Conservation (phyloP, 495 filamentous ascomycete species). For the Penicillium arizonense region DNA sequence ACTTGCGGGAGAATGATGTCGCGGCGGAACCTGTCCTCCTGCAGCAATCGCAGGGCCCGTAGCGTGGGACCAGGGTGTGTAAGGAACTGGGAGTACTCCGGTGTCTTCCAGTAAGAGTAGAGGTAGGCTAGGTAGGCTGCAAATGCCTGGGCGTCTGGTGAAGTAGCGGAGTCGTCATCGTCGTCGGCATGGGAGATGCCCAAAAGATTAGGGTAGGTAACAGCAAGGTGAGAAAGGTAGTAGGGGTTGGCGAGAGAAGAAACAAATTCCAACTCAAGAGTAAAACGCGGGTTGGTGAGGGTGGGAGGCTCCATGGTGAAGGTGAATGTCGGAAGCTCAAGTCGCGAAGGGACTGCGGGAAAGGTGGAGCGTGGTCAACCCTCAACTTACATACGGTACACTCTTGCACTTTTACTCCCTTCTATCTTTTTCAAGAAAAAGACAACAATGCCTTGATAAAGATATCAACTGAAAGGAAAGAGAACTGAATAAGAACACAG, state of each 20-base stretch:
- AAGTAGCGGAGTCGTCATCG: constrained; percentile 45
- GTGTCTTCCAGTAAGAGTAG: constrained; percentile 74
- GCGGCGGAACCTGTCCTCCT: constrained; percentile 77
- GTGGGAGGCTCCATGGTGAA: constrained; percentile 34
- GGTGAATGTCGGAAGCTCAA: neutral
- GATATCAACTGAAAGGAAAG: no score
- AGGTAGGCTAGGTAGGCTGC: constrained; percentile 81
- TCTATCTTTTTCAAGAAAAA: no score
- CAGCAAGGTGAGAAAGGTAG: constrained; percentile 81
- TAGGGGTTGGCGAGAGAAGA: constrained; percentile 80
- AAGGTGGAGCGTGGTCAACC: neutral
- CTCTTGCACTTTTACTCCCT: no score
- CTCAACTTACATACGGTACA: no score
- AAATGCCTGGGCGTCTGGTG: constrained; percentile 61
- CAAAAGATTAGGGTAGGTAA: constrained; percentile 52
- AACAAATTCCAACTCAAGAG: constrained; percentile 65
- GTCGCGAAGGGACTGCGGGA: neutral
- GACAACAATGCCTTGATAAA: no score
- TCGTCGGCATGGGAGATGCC: constrained; percentile 40
- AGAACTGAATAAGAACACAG: no score
- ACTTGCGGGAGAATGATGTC: constrained; percentile 78
- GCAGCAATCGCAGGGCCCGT: constrained; percentile 75
- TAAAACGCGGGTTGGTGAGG: constrained; percentile 43
- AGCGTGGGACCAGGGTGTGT: constrained; percentile 82
- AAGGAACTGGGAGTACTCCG: constrained; percentile 80